Evolutionary conservation across 2,329 filamentous ascomycete genomes (phyloP), one percentile per base, ranked within the genome.

Genomic region (Fusarium metavorans): DNA sequence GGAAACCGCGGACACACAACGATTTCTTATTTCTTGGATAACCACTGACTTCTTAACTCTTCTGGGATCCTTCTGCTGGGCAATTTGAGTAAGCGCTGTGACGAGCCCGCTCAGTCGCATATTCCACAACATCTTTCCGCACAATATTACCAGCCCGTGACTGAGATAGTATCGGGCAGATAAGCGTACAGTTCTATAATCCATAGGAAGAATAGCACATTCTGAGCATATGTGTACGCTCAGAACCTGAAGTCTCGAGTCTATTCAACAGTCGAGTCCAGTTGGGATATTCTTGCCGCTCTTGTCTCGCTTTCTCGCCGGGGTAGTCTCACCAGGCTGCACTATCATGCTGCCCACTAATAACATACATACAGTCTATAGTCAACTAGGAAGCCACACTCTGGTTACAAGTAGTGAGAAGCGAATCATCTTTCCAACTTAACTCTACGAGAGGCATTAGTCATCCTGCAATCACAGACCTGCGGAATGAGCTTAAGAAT

Each of bases 171-270:
- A 23, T 23, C 11, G 8, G 4, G 11, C 11, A 14, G 10, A 23
- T 5, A 10, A 1, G 18, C 20, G 4, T 5, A 20, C 10, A 41
- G 0, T 1, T 41, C 4, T 20, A n/a, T 23, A 4, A 4, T 3
- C 6, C 6, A 41, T 4, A 20, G n/a, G 6, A 13, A 5, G 9
- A 45, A 25, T 14, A 23, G 16, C 23, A 45, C 7, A 16, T 25
- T 25, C 4, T 1, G 8, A 6, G 14, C 14, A 16, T 27, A 11
- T 18, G 1, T 10, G 18, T 27, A 27, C 1, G 5, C 8, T 18
- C 8, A 27, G 23, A 18, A 2, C 14, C 3, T 27, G 1, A 10
- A 25, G 8, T 25, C 14, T 18, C 23, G 6, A 27, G 5, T 16
- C 43, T 8, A 10, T 18, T 27, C 8, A 6, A 4, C 23, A 16